These are phyloP conservation scores for Xenosphaeropsis pyriputrescens DNA, from an alignment of 2,329 filamentous ascomycete genomes.

Conservation along the genomic window DNA sequence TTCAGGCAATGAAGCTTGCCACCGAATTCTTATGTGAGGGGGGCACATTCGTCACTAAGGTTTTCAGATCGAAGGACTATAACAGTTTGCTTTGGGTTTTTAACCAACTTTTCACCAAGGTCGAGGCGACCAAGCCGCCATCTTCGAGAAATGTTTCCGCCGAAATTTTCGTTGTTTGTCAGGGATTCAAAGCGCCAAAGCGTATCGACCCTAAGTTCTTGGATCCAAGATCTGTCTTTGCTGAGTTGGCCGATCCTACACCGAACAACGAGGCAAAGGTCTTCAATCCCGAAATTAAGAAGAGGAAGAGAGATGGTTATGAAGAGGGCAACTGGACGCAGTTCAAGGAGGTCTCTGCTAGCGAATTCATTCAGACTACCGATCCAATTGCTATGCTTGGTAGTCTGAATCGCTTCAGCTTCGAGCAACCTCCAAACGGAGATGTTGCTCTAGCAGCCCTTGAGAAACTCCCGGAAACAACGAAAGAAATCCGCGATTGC, in stretches of 20 bases:
- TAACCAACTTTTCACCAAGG: conserved; percentile 88
- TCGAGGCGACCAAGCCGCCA: conserved; percentile 94
- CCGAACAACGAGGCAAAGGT: conserved; percentile 97
- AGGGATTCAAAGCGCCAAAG: conserved; percentile 91
- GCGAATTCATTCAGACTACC: conserved; percentile 83
- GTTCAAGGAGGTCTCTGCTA: conserved; percentile 77
- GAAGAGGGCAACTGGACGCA: conserved; percentile 91
- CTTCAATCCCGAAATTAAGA: conserved; percentile 95
- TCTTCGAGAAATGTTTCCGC: conserved; percentile 92
- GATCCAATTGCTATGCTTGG: conserved; percentile 91
- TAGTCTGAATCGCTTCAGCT: conserved; percentile 68
- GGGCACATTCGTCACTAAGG: conserved; percentile 91
- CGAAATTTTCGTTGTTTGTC: conserved; percentile 96
- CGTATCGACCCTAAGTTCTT: conserved; percentile 84
- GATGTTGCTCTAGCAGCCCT: conserved; percentile 81
- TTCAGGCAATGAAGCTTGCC: conserved; percentile 84
- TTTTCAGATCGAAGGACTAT: conserved; percentile 95
- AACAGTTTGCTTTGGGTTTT: conserved; percentile 94
- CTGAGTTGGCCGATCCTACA: conserved; percentile 70
- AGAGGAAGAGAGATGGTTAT: conserved; percentile 93
- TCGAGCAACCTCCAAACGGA: conserved; percentile 63
- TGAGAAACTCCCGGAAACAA: conserved; percentile 76
- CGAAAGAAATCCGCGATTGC: conserved; percentile 62
- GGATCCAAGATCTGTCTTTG: conserved; percentile 80
- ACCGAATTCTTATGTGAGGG: conserved; percentile 85